Base-by-base conservation (phyloP, 2,329 filamentous ascomycete genomes). In the Colletotrichum neosansevieriae region DNA sequence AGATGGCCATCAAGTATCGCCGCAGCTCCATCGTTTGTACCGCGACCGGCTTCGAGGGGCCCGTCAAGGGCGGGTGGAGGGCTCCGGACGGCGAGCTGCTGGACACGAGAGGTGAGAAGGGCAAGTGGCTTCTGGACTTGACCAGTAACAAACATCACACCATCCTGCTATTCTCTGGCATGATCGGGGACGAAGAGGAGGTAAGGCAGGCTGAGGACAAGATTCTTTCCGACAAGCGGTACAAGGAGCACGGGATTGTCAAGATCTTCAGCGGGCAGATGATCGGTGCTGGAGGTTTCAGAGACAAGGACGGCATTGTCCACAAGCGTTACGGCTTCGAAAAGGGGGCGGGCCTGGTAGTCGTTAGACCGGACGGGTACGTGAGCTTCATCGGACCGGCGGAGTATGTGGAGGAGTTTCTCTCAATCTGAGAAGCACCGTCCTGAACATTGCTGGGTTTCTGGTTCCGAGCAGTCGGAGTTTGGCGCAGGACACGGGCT, bases 31-130 rank as follows among this genome's bases (percentile, higher is more conserved):
- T 85, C 11, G 77, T 80, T 2, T 75, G 74, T 12, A 77, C 77
- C 1, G 77, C 76, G 3, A 9, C 63, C 1, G 75, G 73, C 4
- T 78, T 75, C 50, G 70, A 67, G 2, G 81, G 81, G 0, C 73
- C 71, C 0, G 71, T 86, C 2, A 76, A 78, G 49, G 83, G 83
- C 36, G 85, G 85, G 2, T 82, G 85, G 71, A 80, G 85, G 13
- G 75, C 83, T 4, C 80, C 80, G 0, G 81, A 85, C 64, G 79
- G 79, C 4, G 71, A 69, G 56, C 32, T 80, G 1, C 32, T 38
- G 7, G 65, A 68, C 12, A 24, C 44, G 49, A 67, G 47, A 11
- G 58, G 42, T 1, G 72, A 65, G 21, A 67, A 58, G 10, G 61
- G 62, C 13, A 68, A 71, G 57, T 74, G 67, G n/a, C 29, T 80